These are phyloP conservation scores for Phytophthora podocarpi DNA, from an alignment of 352 stramenopile species.

Conservation along the genomic window DNA sequence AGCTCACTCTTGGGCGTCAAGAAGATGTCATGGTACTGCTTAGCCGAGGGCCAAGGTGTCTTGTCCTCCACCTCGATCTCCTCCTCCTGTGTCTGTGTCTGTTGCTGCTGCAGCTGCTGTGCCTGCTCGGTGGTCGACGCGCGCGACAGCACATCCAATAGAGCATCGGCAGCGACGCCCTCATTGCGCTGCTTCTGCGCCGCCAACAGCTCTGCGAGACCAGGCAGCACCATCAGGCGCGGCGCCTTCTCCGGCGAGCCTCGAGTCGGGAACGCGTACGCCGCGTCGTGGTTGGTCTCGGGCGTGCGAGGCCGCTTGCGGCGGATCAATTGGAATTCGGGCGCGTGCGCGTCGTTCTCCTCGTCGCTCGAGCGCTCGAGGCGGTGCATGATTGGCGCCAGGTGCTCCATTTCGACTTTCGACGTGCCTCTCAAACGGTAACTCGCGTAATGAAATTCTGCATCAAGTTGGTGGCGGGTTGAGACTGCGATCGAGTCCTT, in stretches of 20 bases:
- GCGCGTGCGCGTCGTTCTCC: constrained; percentile 1
- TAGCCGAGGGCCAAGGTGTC: constrained; percentile 76
- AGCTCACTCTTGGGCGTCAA: constrained; percentile 34
- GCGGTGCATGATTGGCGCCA: constrained; percentile 16
- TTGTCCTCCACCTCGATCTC: constrained; percentile 65
- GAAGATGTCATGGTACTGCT: constrained; percentile 68
- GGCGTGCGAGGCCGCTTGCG: constrained; percentile 52
- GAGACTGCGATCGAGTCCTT: background rate
- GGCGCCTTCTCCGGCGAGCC: constrained; percentile 27
- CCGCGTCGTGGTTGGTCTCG: background rate
- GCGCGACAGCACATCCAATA: constrained; percentile 27
- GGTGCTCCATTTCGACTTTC: constrained; percentile 16
- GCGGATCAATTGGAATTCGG: constrained; percentile 43
- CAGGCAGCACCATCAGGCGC: constrained; percentile 39
- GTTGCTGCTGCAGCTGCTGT: constrained; percentile 6
- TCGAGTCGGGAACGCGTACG: constrained; percentile 2
- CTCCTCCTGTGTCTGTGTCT: constrained; percentile 22
- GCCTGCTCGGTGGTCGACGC: constrained; percentile 20
- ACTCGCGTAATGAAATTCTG: constrained; percentile 41
- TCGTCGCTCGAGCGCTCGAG: constrained; percentile 9
- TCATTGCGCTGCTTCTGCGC: constrained; percentile 35
- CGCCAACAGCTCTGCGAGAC: constrained; percentile 48
- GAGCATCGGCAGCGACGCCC: constrained; percentile 11
- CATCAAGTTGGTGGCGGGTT: background rate
- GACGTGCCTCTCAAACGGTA: constrained; percentile 15